Conservation (phyloP, 2,329 filamentous ascomycete species). For the Exophiala bonariae region DNA sequence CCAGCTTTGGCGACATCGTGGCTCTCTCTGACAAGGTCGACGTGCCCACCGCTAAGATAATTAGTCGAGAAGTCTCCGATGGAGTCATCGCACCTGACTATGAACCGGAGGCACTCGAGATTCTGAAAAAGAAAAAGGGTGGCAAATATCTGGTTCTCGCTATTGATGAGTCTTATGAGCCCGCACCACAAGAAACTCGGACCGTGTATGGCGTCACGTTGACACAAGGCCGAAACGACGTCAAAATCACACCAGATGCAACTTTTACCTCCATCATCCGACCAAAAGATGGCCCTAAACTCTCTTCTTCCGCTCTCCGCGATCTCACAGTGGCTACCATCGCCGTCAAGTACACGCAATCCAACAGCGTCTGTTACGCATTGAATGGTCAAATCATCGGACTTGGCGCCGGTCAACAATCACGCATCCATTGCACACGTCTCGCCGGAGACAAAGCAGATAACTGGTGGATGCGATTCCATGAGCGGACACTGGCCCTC, state of each 20-base stretch:
- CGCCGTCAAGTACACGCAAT: constrained; percentile 97
- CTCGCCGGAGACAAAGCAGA: constrained; percentile 97
- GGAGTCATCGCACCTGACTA: constrained; percentile 92
- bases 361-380: constrained; percentile 98
- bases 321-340: constrained; percentile 96
- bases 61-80: constrained; percentile 95
- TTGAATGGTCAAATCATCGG: constrained; percentile 91
- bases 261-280: constrained; percentile 85
- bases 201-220: constrained; percentile 89
- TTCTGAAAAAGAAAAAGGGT: constrained; percentile 96
- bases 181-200: constrained; percentile 72
- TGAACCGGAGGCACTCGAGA: constrained; percentile 78
- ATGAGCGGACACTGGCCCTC: constrained; percentile 80
- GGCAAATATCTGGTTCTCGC: constrained; percentile 95
- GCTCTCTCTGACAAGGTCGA: constrained; percentile 90
- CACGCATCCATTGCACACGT: constrained; percentile 96
- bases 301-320: constrained; percentile 79
- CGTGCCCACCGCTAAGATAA: constrained; percentile 91
- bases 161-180: constrained; percentile 85
- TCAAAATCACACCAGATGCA: constrained; percentile 74
- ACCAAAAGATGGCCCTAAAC: constrained; percentile 71
- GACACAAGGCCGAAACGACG: constrained; percentile 89
- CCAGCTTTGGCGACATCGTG: constrained; percentile 95
- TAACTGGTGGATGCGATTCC: constrained; percentile 99
- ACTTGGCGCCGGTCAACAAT: constrained; percentile 94